phyloP scores from a whole-genome alignment of 371 early-diverging fungal genomes.

The Dichotomocladium elegans region DNA sequence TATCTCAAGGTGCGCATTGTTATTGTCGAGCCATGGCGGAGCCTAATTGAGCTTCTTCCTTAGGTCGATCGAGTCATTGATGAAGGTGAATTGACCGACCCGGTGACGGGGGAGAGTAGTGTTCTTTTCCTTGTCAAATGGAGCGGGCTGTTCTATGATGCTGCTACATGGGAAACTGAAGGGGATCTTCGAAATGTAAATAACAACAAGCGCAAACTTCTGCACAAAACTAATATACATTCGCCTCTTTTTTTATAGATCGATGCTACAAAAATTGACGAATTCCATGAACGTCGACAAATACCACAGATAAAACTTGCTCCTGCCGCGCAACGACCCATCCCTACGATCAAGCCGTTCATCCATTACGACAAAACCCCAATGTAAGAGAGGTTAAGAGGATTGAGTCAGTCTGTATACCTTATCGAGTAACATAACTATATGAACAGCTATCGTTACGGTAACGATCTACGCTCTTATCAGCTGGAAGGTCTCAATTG shows the following conservation, averaged over 20 bases:
- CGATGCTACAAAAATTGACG: constrained; percentile 54
- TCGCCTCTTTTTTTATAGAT: constrained; percentile 25
- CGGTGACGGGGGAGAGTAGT: constrained; percentile 48
- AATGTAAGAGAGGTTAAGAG: constrained; percentile 1
- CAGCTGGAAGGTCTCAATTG: constrained; percentile 76
- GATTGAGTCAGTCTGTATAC: neutral
- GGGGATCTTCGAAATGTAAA: constrained; percentile 61
- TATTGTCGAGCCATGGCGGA: neutral
- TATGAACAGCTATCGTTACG: constrained; percentile 54
- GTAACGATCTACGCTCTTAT: constrained; percentile 67
- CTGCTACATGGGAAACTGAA: constrained; percentile 83
- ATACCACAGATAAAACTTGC: constrained; percentile 45
- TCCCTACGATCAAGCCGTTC: constrained; percentile 43
- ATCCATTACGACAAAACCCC: constrained; percentile 64
- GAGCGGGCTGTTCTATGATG: constrained; percentile 86
- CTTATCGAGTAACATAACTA: too few species aligned
- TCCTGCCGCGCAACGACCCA: constrained; percentile 50
- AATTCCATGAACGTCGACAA: constrained; percentile 45
- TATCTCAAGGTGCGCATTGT: constrained; percentile 43
- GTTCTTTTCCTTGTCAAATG: constrained; percentile 89
- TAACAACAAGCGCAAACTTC: too few species aligned
- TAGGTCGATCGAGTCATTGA: constrained; percentile 84
- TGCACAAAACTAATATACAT: neutral
- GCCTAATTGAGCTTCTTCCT: neutral
- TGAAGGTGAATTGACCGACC: constrained; percentile 71